Evolutionary conservation across 331 rosid genomes (phyloP).

Genomic region (Erythrophleum ivorense): DNA sequence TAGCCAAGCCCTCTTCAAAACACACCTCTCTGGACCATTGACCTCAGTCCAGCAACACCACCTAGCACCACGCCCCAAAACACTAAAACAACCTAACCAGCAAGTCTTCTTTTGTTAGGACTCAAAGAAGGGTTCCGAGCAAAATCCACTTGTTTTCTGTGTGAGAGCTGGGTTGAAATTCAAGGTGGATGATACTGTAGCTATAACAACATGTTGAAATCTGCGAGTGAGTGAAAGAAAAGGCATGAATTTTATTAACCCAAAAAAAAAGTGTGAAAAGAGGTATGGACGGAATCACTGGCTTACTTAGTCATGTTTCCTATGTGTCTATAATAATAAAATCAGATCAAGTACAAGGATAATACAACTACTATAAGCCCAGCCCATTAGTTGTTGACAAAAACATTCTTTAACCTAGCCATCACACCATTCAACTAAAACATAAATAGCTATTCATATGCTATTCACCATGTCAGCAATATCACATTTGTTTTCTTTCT

Average conservation of each 20-base stretch:
- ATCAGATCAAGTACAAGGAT: background rate
- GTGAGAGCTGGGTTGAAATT: background rate
- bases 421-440: background rate
- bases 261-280: no score
- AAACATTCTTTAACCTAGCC: background rate
- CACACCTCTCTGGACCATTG: background rate
- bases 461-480: background rate
- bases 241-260: no score
- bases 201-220: background rate
- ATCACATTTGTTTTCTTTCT: background rate
- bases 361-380: background rate
- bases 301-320: background rate
- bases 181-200: background rate
- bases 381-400: background rate
- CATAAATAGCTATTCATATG: background rate
- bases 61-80: background rate
- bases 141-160: background rate
- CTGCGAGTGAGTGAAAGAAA: no score
- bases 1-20: background rate
- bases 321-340: background rate
- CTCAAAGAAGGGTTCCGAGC: no score
- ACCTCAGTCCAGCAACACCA: background rate
- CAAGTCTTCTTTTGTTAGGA: background rate
- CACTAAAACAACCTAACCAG: background rate
- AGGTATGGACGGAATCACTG: background rate